Evolutionary conservation across 306 rosid genomes (phyloP), one percentile per base, ranked within the genome.

Genomic region (Purshia tridentata): DNA sequence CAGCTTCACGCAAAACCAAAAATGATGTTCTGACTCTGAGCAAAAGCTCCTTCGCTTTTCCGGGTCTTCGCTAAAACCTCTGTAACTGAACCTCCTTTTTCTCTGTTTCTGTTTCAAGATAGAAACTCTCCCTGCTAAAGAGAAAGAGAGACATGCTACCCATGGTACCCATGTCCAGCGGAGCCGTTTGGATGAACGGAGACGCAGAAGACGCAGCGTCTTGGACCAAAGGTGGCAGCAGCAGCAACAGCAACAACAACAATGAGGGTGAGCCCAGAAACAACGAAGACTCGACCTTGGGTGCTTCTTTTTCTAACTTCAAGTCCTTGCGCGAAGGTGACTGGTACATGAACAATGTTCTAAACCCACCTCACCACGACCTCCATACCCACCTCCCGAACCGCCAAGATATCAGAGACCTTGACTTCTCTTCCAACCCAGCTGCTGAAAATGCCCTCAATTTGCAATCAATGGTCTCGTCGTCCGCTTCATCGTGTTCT

Each of bases 321-420:
- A 90, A 90, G 81, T 86, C 97, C 73, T 86, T 88, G 86, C 81
- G 88, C 6, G 88, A 87, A n/a, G 88, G 79, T 6, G 91, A 87
- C 59, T 91, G 93, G 89, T 84, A 58, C 77, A 35, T 82, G 58
- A 79, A 84, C 67, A 78, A 78, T 72, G 68, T 79, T 51, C 63
- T 79, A 7, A 83, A 81, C 68, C 69, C 78, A 20, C 4, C 86
- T 74, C 74, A 45, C 66, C 69, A 45, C 59, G 69, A 82, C 40
- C 80, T 77, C 49, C 74, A 69, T 65, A 29, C 39, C 67, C 80
- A 74, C 59, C 74, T 65, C 49, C 64, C 35, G 1, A 29, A 29
- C 67, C 80, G 76, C 13, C 84, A 65, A 7, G 79, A 78, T 49
- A 73, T 73, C 49, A 76, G 76, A 44, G 65, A 71, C 70, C 56